Evolutionary conservation across 176 grass and related monocot species (phyloP).

Genomic region (Cymbopogon citratus): DNA sequence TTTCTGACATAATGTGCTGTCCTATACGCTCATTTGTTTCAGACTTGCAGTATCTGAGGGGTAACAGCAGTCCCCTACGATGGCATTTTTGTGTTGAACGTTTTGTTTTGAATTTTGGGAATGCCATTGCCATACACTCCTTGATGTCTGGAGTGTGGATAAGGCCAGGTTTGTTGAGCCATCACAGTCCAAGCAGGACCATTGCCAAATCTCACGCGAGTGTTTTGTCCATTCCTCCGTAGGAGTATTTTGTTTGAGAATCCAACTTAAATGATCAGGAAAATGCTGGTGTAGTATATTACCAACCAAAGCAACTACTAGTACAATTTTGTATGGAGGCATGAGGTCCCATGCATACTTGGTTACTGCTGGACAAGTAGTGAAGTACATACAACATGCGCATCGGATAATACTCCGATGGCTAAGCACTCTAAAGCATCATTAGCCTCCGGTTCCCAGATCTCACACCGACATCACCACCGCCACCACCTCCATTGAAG

Average conservation of each 20-base stretch:
- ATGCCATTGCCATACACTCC: neutral
- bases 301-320: neutral
- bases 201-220: neutral
- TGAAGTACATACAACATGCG: neutral
- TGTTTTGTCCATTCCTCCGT: neutral
- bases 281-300: neutral
- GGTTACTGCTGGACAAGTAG: neutral
- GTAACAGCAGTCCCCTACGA: no score
- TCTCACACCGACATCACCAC: neutral
- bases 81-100: no score
- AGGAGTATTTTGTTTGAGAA: neutral
- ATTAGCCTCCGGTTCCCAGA: slow-evolving; percentile 33
- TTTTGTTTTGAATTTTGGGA: neutral
- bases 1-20: neutral
- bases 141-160: neutral
- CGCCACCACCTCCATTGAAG: neutral
- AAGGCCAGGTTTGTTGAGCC: neutral
- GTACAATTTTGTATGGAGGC: neutral
- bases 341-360: neutral
- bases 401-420: neutral
- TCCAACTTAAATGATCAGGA: neutral
- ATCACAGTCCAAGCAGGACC: neutral
- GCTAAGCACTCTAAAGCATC: neutral
- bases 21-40: neutral
- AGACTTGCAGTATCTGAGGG: no score